Base-by-base conservation (phyloP, 2,329 filamentous ascomycete species). In the Sordariomycetes sp. region DNA sequence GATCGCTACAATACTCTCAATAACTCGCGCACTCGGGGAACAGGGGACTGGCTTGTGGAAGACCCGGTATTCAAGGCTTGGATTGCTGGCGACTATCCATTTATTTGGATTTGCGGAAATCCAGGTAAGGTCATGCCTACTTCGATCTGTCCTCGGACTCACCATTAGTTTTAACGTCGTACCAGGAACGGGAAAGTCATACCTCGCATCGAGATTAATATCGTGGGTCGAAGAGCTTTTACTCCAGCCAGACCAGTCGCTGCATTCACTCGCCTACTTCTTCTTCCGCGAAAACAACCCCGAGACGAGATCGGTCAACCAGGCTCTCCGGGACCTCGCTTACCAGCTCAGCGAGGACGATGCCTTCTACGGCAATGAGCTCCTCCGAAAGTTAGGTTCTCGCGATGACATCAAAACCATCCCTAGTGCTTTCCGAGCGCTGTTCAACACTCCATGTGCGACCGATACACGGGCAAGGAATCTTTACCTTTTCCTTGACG, bases 251-350 rank as follows among this genome's bases (percentile, higher is more conserved):
- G 56, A 62, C 15, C 50, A 61, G 1, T 60, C 58, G 12, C 53
- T 35, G 15, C 54, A 63, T 50, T 64, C 68, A 12, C 62, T 71
- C n/a, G 75, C 66, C 1, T 78, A 76, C 63, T 76, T 76, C 57
- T 78, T 75, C 63, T 76, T 77, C 63, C 70, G 74, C 28, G 71
- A 75, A 55, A 74, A 74, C 59, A 73, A 74, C 56, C 72, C 74
- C 1, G 68, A 74, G 39, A 75, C 74, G 0, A 64, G 73, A 50
- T 75, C 72, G 4, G 67, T 76, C 8, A 67, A 72, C 10, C 72
- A 75, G 56, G 74, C 73, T 1, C 65, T 78, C 5, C 67, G 73
- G 0, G 73, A 76, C 39, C 61, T 77, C 12, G 74, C 75, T 0
- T 76, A 73, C 58, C 75, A 78, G 59, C 66, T 77, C 35, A 73